These are phyloP conservation scores for Gracilariopsis chorda DNA, from an alignment of 23 red algal genomes.

Conservation along the genomic window DNA sequence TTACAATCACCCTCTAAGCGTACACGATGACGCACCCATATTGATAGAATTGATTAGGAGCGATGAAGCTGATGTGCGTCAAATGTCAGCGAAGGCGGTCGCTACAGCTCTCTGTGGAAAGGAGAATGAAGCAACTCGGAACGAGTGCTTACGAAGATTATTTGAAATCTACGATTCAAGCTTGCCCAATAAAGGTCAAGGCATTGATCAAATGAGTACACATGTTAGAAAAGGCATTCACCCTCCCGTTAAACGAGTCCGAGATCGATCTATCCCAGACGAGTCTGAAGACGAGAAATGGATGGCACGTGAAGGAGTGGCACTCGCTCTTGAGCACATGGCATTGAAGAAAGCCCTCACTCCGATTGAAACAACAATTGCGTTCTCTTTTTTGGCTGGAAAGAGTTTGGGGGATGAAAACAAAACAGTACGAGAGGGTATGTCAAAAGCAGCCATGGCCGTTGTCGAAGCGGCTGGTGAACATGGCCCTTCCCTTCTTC, in stretches of 20 bases:
- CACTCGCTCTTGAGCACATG: slow-evolving; percentile 58
- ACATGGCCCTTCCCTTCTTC: slow-evolving; percentile 35
- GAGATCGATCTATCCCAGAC: not conserved
- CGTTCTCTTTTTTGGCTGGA: slow-evolving; percentile 78
- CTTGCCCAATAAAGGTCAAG: slow-evolving; percentile 4
- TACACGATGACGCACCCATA: slow-evolving; percentile 31
- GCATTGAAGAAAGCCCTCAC: slow-evolving; percentile 45
- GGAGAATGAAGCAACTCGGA: slow-evolving; percentile 33
- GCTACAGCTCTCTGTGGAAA: slow-evolving; percentile 53
- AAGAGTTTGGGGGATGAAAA: slow-evolving; percentile 76
- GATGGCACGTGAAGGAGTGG: slow-evolving; percentile 69
- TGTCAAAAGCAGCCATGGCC: slow-evolving; percentile 62
- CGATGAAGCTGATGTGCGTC: slow-evolving; percentile 56
- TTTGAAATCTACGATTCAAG: slow-evolving; percentile 58
- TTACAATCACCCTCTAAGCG: slow-evolving; percentile 63
- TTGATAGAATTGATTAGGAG: slow-evolving; percentile 46
- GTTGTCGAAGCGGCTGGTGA: slow-evolving; percentile 58
- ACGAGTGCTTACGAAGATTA: slow-evolving; percentile 31
- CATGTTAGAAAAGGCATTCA: slow-evolving; percentile 30
- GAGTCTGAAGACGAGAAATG: slow-evolving; percentile 60
- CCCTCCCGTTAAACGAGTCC: not conserved
- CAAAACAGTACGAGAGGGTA: slow-evolving; percentile 62
- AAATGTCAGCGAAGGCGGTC: slow-evolving; percentile 57
- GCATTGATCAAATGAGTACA: not conserved
- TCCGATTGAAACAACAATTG: slow-evolving; percentile 46